phyloP scores from a whole-genome alignment of 352 stramenopile species.

The Albugo candida region DNA sequence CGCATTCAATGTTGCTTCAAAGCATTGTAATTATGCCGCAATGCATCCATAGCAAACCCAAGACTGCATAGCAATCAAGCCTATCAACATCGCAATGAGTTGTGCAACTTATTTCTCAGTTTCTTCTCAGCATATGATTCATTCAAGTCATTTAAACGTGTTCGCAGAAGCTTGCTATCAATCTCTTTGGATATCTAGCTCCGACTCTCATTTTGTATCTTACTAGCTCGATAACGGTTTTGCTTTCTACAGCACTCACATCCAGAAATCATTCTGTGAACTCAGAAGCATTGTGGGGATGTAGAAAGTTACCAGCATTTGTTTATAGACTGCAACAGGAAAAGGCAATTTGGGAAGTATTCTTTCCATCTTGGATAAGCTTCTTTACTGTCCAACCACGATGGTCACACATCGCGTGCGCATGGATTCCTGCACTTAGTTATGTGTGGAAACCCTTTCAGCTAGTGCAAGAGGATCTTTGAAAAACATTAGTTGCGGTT shows the following conservation, averaged over 20 bases:
- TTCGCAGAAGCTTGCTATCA: constrained; percentile 2
- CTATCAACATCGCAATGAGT: too few relatives aligned
- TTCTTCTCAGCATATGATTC: too few relatives aligned
- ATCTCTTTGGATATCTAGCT: constrained; percentile 6
- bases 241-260: constrained; percentile 3
- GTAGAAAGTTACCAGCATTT: constrained; percentile 6
- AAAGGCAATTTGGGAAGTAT: not conserved
- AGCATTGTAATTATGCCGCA: too few relatives aligned
- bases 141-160: not conserved
- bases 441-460: constrained; percentile 1
- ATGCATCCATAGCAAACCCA: too few relatives aligned
- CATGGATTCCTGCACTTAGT: not conserved
- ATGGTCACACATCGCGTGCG: constrained; percentile 1
- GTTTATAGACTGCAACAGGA: constrained; percentile 6
- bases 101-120: too few relatives aligned
- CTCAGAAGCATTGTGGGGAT: constrained; percentile 1
- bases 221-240: constrained; percentile 4
- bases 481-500: constrained; percentile 2
- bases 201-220: constrained; percentile 3
- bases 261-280: not conserved
- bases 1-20: too few relatives aligned
- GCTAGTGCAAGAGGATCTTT: not conserved
- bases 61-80: too few relatives aligned
- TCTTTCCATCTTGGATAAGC: not conserved
- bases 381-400: not conserved